phyloP scores from a whole-genome alignment of 345 rosid genomes.

The Passiflora organensis region DNA sequence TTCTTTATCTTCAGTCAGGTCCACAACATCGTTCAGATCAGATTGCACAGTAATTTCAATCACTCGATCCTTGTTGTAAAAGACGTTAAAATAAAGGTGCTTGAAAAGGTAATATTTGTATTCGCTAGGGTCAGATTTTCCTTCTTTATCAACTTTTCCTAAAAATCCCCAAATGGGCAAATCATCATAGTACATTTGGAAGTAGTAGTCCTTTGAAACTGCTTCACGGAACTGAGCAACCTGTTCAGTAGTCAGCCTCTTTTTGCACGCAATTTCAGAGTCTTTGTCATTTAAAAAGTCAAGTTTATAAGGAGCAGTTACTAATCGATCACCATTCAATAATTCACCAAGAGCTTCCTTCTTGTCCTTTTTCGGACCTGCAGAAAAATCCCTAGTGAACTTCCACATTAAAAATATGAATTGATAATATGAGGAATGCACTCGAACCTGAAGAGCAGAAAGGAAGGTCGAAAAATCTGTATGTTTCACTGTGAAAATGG shows the following conservation, averaged over 20 bases:
- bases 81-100: constrained; percentile 69
- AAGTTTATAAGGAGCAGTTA: constrained; percentile 79
- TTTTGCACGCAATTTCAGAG: constrained; percentile 55
- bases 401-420: background rate
- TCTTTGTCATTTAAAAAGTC: constrained; percentile 65
- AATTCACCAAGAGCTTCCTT: constrained; percentile 91
- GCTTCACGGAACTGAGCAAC: constrained; percentile 57
- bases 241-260: constrained; percentile 48
- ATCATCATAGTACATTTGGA: constrained; percentile 88
- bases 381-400: constrained; percentile 3
- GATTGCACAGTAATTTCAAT: constrained; percentile 63
- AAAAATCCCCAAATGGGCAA: constrained; percentile 88
- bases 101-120: constrained; percentile 65
- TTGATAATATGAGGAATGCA: background rate
- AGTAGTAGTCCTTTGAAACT: constrained; percentile 74
- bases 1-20: constrained; percentile 74
- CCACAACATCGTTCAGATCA: constrained; percentile 69
- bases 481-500: constrained; percentile 57
- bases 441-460: constrained; percentile 60
- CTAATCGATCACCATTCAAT: constrained; percentile 78
- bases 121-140: constrained; percentile 40
- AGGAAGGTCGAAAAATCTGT: constrained; percentile 78
- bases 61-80: constrained; percentile 68
- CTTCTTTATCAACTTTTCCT: constrained; percentile 55
- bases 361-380: constrained; percentile 69